Percentiles rank a stretch among this genome's conserved stretches.
These are phyloP conservation scores for Aureobasidium vineae DNA, from an alignment of 2,329 filamentous ascomycete species.

Conservation along the genomic window DNA sequence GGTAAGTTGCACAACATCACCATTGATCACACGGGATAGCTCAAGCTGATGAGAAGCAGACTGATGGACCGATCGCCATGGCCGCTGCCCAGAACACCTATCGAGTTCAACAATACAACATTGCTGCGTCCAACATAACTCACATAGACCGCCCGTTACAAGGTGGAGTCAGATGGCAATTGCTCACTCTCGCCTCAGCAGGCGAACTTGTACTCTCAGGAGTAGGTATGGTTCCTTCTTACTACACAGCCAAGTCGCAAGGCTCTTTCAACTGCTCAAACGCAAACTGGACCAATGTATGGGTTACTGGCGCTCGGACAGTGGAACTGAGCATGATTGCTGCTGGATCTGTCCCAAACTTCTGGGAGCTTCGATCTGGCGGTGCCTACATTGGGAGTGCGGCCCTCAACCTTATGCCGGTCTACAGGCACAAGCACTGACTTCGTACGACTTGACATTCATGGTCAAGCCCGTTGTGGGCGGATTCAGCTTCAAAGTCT, in stretches of 20 bases:
- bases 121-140: neutral
- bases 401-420: neutral
- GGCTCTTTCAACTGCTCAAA: neutral
- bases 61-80: slow-evolving; percentile 1
- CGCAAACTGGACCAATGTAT: neutral
- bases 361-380: neutral
- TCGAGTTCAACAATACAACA: neutral
- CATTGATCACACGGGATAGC: neutral
- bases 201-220: neutral
- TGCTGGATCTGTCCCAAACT: neutral
- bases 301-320: neutral
- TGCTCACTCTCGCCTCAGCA: neutral
- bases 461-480: neutral
- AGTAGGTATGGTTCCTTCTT: neutral
- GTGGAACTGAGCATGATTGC: neutral
- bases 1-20: neutral
- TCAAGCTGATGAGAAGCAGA: neutral
- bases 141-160: neutral
- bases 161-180: neutral
- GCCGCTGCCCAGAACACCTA: neutral
- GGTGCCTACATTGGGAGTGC: neutral
- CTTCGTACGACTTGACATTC: neutral
- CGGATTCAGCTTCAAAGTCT: neutral
- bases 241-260: neutral
- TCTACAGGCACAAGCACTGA: neutral